Evolutionary conservation across 2,329 filamentous ascomycete genomes (phyloP), one percentile per base, ranked within the genome.

Genomic region (Trichoderma oligosporum): DNA sequence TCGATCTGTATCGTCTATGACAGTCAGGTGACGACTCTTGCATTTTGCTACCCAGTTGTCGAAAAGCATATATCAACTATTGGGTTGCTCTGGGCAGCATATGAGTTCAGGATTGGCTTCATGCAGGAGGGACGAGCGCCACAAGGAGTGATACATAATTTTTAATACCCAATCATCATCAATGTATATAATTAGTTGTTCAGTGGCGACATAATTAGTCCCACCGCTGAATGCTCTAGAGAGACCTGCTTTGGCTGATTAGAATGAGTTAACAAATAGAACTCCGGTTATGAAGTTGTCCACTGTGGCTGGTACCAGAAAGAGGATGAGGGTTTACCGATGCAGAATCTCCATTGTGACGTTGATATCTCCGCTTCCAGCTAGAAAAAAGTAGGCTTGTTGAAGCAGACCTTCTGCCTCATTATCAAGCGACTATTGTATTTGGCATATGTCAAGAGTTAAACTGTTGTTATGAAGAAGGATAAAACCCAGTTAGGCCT

Each of bases 31-130:
- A 39, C 49, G 38, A 25, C 31, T 31, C 35, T 33, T 53, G 49
- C 29, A 44, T 22, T 29, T 18, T 20, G 20, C n/a, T 29, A n/a
- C n/a, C 18, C 24, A 18, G 29, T 31, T 38, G 6, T 16, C 22
- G 8, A 39, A 33, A n/a, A 51, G 35, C 20, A 14, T 29, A 38
- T 51, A 18, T 24, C 11, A 14, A 54, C 20, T 39, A 20, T 38
- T 45, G 39, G 36, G 51, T 41, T 54, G 51, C 51, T 16, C 16
- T 36, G 22, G 24, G n/a, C n/a, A 20, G 36, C 16, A 27, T 18
- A 54, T 38, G 49, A 35, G 41, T 35, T 59, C 27, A 56, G 57
- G 54, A 59, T 59, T 57, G 57, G 27, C 24, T 31, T 46, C 36
- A 54, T 36, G 12, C 42, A 38, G 33, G 39, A 48, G 45, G 18